Conservation (phyloP, 345 rosid species). For the Eucalyptus brandiana region DNA sequence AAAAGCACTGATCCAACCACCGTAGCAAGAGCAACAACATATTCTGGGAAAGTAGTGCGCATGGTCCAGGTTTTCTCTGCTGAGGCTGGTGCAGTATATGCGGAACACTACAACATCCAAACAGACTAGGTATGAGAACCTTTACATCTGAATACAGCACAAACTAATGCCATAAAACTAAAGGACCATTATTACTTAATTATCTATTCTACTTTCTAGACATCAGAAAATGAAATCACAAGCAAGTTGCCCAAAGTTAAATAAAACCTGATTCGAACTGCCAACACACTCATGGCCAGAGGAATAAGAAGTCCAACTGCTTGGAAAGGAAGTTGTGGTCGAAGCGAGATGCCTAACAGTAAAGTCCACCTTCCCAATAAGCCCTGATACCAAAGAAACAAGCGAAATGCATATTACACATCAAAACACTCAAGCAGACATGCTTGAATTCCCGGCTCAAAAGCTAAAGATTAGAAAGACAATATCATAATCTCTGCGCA, state of each 20-base stretch:
- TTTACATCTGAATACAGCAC: background rate
- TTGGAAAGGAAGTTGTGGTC: slow-evolving; percentile 57
- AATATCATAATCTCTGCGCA: background rate
- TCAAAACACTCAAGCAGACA: background rate
- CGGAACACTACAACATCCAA: slow-evolving; percentile 59
- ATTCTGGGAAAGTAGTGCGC: slow-evolving; percentile 93
- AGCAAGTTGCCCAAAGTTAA: background rate
- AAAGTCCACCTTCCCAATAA: slow-evolving; percentile 95
- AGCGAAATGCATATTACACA: background rate
- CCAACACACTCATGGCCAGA: slow-evolving; percentile 54
- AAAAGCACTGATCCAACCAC: slow-evolving; percentile 96
- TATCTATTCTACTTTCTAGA: background rate
- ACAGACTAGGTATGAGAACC: background rate
- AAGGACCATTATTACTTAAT: background rate
- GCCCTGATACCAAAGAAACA: slow-evolving; percentile 28
- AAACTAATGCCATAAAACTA: background rate
- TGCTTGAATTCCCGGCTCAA: background rate
- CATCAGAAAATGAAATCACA: background rate
- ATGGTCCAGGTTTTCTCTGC: slow-evolving; percentile 97
- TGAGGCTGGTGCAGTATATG: slow-evolving; percentile 49
- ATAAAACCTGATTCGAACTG: slow-evolving; percentile 38
- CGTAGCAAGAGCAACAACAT: slow-evolving; percentile 96
- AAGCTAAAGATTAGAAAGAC: background rate
- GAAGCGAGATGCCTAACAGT: slow-evolving; percentile 93
- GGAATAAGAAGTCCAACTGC: slow-evolving; percentile 45